Conservation (phyloP, 2,329 filamentous ascomycete genomes). For the Xylaria sp. region DNA sequence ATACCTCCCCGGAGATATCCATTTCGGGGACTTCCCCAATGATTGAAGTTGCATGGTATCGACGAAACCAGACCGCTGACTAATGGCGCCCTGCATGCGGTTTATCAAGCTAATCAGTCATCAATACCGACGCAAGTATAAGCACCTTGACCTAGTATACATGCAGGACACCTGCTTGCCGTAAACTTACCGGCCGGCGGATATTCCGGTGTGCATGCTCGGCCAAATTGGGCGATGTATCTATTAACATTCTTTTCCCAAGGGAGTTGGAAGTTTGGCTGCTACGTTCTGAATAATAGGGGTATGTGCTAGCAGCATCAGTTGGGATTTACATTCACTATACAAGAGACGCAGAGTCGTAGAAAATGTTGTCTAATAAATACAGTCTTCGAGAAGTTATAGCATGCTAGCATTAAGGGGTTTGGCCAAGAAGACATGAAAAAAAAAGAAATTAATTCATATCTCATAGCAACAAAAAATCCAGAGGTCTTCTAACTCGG, state of each 20-base stretch:
- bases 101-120: background rate
- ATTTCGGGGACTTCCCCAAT: slow-evolving; percentile 11
- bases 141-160: background rate
- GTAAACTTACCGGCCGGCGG: background rate
- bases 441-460: slow-evolving; percentile 16
- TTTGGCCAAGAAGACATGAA: too few relatives aligned
- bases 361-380: slow-evolving; percentile 17
- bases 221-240: background rate
- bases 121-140: background rate
- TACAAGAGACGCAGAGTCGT: background rate
- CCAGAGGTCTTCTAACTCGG: slow-evolving; percentile 23
- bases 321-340: background rate
- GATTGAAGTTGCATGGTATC: slow-evolving; percentile 4
- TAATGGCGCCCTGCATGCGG: slow-evolving; percentile 4
- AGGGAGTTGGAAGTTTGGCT: background rate
- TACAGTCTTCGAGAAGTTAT: too few relatives aligned
- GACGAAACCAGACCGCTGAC: slow-evolving; percentile 14
- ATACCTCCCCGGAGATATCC: slow-evolving; percentile 15
- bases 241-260: too few relatives aligned
- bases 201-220: slow-evolving; percentile 2
- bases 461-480: slow-evolving; percentile 27
- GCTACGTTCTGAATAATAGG: background rate
- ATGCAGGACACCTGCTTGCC: background rate
- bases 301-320: background rate
- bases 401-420: background rate